Evolutionary conservation across 192 early-diverging fungal genomes (phyloP), one percentile per base, ranked within the genome.

Genomic region (Rhizophagus clarus): DNA sequence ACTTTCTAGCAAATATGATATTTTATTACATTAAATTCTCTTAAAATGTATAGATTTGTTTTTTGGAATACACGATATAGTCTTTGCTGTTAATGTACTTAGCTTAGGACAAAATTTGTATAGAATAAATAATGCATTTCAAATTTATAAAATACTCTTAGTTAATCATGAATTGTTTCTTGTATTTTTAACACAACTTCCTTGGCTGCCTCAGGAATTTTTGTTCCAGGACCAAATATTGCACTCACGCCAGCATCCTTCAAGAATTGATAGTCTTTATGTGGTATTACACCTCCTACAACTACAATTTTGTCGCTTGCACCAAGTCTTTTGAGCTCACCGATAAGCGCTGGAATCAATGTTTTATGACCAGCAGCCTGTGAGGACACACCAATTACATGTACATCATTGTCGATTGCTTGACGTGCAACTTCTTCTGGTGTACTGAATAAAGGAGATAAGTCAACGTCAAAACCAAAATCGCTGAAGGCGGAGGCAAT

Each of bases 361-460:
- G 94, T 95, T 83, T 95, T 95, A 86, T 96, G 95, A 4, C 94
- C 95, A 76, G 94, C 95, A 9, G 95, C 95, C 77, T 95, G 92
- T 69, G 95, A 96, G 24, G 94, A 95, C 0, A 94, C 90, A 22
- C 95, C 95, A 34, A 96, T 91, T 32, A 94, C 93, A 81, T 96
- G 95, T 14, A 96, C 95, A 82, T 96, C 95, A 29, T 95, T 91
- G 81, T 96, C 95, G 61, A 96, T 89, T 22, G 95, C 95, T 84
- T 96, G 94, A 75, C 93, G 92, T 3, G 93, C 95, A 11, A 95
- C 94, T 82, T 96, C 95, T 26, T 90, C 93, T 2, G 95, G 95
- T 12, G 95, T 96, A 87, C 95, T 92, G 90, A 96, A 96, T 56
- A 96, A 81, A 29, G 95, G 94, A 20, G 95, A 95, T 14, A 96